These are phyloP conservation scores for Teratosphaeria zuluensis DNA, from an alignment of 2,329 filamentous ascomycete species.

Conservation along the genomic window DNA sequence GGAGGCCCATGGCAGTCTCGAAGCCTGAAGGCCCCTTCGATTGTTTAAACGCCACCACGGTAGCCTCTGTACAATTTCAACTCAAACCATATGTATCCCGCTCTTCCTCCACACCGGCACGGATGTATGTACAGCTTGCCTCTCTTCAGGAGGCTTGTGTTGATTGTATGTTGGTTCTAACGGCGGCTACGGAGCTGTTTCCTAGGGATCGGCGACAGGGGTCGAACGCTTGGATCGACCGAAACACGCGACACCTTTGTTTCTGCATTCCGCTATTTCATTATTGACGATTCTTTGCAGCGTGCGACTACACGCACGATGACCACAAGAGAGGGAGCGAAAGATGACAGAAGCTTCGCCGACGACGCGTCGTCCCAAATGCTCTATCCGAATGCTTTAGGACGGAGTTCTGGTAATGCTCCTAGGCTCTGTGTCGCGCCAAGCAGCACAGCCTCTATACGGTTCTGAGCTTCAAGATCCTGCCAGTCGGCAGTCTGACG, in stretches of 20 bases:
- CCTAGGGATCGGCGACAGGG: neutral
- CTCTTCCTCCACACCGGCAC: neutral
- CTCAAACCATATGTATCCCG: neutral
- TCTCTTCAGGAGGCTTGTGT: neutral
- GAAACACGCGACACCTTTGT: neutral
- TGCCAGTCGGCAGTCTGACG: too few relatives aligned
- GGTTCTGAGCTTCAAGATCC: too few relatives aligned
- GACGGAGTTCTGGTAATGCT: too few relatives aligned
- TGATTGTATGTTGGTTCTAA: neutral
- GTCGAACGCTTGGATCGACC: neutral
- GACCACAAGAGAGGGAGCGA: neutral
- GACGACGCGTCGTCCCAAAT: too few relatives aligned
- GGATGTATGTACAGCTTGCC: neutral
- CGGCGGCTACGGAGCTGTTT: neutral
- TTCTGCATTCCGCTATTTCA: neutral
- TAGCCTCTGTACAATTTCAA: neutral
- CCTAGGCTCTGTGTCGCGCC: too few relatives aligned
- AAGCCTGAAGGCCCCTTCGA: neutral
- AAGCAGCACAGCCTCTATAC: too few relatives aligned
- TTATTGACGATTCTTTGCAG: neutral
- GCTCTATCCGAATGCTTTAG: too few relatives aligned
- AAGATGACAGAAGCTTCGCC: too few relatives aligned
- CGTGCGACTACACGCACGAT: neutral
- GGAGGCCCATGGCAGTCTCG: slow-evolving; percentile 32
- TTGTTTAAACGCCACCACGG: neutral